These are phyloP conservation scores for Canavalia ensiformis DNA, from an alignment of 306 rosid species.

Conservation along the genomic window DNA sequence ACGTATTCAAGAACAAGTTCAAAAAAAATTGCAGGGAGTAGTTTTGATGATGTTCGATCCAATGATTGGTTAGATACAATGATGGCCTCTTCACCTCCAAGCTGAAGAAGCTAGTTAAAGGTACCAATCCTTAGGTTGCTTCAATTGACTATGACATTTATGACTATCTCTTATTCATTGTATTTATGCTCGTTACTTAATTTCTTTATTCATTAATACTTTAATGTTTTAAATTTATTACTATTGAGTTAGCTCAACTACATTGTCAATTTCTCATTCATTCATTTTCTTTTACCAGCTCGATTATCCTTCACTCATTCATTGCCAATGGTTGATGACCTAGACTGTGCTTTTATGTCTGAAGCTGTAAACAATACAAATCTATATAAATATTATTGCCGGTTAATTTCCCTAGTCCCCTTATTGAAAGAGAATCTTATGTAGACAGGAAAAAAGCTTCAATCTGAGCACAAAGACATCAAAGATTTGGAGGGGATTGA, in stretches of 20 bases:
- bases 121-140: slow-evolving; percentile 58
- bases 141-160: slow-evolving; percentile 66
- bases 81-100: slow-evolving; percentile 93
- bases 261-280: not conserved
- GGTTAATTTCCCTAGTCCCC: not conserved
- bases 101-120: slow-evolving; percentile 70
- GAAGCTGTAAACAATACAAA: slow-evolving; percentile 61
- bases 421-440: slow-evolving; percentile 25
- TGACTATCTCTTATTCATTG: slow-evolving; percentile 74
- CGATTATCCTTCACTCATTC: slow-evolving; percentile 88
- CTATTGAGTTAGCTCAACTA: not conserved
- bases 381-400: no score
- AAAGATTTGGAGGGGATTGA: slow-evolving; percentile 45
- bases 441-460: slow-evolving; percentile 43
- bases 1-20: slow-evolving; percentile 61
- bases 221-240: not conserved
- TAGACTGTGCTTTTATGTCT: slow-evolving; percentile 84
- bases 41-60: slow-evolving; percentile 79
- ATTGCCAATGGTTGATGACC: slow-evolving; percentile 86
- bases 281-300: slow-evolving; percentile 56
- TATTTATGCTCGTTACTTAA: slow-evolving; percentile 41
- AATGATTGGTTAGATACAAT: slow-evolving; percentile 98
- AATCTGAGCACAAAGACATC: slow-evolving; percentile 32
- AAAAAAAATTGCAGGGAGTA: slow-evolving; percentile 64
- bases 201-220: not conserved